These are phyloP conservation scores for Chionographis japonica DNA, from an alignment of 106 monocot genomes.

Conservation along the genomic window DNA sequence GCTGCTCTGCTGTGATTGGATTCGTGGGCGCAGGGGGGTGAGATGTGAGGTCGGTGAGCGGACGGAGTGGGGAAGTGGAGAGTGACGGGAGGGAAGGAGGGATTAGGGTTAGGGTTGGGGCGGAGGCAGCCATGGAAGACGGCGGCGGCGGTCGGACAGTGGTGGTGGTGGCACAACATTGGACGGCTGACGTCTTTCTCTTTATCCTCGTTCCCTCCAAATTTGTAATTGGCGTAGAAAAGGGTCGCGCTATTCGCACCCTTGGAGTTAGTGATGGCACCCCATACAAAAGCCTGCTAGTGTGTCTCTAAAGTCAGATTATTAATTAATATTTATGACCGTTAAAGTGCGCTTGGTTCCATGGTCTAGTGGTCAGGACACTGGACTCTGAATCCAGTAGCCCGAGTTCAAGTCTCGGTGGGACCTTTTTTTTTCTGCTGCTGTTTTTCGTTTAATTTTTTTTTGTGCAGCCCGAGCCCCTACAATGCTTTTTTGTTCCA, in stretches of 20 bases:
- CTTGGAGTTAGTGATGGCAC: no score
- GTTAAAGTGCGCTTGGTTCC: conserved; percentile 21
- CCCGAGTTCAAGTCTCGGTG: conserved; percentile 90
- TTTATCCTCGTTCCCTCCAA: no score
- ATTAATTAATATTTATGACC: not conserved
- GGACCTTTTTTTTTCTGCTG: conserved; percentile 43
- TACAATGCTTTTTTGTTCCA: no score
- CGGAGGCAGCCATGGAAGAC: conserved; percentile 15
- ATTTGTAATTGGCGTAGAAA: no score
- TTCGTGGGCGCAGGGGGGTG: not conserved
- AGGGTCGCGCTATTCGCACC: no score
- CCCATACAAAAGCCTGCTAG: no score
- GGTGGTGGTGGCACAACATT: conserved; percentile 11
- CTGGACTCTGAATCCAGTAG: conserved; percentile 93
- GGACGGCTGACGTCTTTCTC: not conserved
- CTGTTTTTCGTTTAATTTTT: no score
- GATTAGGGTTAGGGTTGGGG: not conserved
- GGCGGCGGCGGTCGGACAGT: conserved; percentile 2
- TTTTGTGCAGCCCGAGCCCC: not conserved
- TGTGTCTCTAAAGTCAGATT: no score
- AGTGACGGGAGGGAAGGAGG: not conserved
- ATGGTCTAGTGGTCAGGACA: conserved; percentile 92
- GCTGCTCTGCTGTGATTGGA: not conserved
- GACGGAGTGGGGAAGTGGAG: not conserved
- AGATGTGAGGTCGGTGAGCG: conserved; percentile 7